Conservation (phyloP, 2,329 filamentous ascomycete genomes). For the Hypoxylon sp. region DNA sequence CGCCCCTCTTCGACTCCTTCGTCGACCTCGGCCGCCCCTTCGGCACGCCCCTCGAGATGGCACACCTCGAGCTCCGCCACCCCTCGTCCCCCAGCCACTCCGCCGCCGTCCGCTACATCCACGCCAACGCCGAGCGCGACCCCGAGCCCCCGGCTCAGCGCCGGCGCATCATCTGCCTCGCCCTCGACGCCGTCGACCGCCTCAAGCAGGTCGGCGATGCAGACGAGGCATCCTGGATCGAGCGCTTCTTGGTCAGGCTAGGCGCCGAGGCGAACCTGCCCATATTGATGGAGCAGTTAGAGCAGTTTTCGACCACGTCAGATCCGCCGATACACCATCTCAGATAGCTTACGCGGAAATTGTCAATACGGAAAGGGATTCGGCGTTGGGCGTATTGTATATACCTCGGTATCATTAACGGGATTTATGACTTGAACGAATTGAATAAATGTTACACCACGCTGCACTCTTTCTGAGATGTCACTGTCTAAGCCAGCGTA, state of each 20-base stretch:
- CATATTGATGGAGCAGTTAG: conserved; percentile 20
- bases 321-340: conserved; percentile 18
- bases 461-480: no score
- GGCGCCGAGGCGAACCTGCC: conserved; percentile 31
- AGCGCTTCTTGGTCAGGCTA: conserved; percentile 33
- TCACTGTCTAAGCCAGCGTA: no score
- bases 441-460: not conserved
- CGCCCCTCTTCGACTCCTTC: conserved; percentile 61
- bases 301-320: conserved; percentile 17
- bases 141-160: conserved; percentile 2
- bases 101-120: conserved; percentile 57
- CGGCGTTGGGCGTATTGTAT: not conserved
- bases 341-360: not conserved
- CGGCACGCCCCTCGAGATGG: conserved; percentile 54
- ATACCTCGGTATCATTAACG: conserved; percentile 1
- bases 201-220: conserved; percentile 37
- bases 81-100: conserved; percentile 58
- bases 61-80: conserved; percentile 64
- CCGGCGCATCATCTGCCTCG: conserved; percentile 33
- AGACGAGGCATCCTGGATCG: conserved; percentile 40
- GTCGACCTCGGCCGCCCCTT: conserved; percentile 55
- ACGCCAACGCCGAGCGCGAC: conserved; percentile 16
- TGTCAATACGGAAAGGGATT: not conserved
- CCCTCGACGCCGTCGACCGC: conserved; percentile 39
- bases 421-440: not conserved